These are phyloP conservation scores for Lathyrus tuberosus DNA, from an alignment of 306 rosid species.

Conservation along the genomic window DNA sequence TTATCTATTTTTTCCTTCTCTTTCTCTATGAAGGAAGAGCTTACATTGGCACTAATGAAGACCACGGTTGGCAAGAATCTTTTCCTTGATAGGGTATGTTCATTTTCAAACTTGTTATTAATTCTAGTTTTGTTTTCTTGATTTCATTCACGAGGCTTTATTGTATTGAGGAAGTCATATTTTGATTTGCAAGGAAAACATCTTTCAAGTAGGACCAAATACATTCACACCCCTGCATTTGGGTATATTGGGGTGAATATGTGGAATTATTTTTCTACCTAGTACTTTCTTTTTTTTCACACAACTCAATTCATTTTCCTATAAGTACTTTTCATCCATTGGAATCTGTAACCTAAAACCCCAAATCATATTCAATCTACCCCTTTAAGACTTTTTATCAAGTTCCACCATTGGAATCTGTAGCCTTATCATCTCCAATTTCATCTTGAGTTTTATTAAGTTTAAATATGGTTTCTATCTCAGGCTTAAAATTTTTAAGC, in stretches of 20 bases:
- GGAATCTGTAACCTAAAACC: not conserved
- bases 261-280: not conserved
- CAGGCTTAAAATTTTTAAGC: no score
- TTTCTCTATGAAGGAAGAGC: slow-evolving; percentile 63
- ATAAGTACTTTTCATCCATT: slow-evolving; percentile 13
- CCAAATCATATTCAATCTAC: not conserved
- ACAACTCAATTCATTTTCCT: slow-evolving; percentile 5
- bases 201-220: slow-evolving; percentile 32
- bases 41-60: slow-evolving; percentile 60
- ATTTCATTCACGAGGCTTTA: not conserved
- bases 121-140: not conserved
- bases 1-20: slow-evolving; percentile 34
- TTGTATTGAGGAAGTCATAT: slow-evolving; percentile 21
- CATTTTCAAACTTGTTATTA: not conserved
- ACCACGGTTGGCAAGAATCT: slow-evolving; percentile 54
- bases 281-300: not conserved
- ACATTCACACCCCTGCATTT: slow-evolving; percentile 14
- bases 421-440: no score
- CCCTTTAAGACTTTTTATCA: no score
- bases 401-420: no score
- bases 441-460: no score
- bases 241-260: slow-evolving; percentile 7
- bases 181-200: slow-evolving; percentile 22
- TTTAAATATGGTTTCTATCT: no score
- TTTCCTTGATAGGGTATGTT: slow-evolving; percentile 70